Evolutionary conservation across 768 basidiomycete species (phyloP).

Genomic region (Auricularia heimuer): DNA sequence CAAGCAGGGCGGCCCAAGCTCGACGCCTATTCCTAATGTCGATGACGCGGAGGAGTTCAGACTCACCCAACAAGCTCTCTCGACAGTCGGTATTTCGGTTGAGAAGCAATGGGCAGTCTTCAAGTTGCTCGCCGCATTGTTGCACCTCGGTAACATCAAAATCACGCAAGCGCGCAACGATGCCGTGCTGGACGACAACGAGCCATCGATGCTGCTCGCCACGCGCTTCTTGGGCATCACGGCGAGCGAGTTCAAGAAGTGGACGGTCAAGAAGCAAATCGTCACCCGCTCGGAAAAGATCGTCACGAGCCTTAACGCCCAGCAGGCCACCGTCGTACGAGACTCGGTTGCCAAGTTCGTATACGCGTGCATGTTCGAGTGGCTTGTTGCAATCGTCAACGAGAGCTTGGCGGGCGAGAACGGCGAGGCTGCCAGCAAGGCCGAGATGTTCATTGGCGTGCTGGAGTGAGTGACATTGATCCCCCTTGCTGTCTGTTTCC

Average conservation of each 20-base stretch:
- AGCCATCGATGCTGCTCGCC: slow-evolving; percentile 67
- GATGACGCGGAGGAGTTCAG: slow-evolving; percentile 96
- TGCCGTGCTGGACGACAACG: slow-evolving; percentile 73
- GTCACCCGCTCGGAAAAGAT: slow-evolving; percentile 93
- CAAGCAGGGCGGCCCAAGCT: slow-evolving; percentile 83
- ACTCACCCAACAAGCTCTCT: slow-evolving; percentile 85
- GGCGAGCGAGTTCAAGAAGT: slow-evolving; percentile 91
- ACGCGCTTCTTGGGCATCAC: slow-evolving; percentile 88
- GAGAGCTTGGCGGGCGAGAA: slow-evolving; percentile 94
- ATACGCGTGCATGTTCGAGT: slow-evolving; percentile 97
- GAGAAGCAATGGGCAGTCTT: slow-evolving; percentile 99
- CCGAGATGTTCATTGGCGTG: slow-evolving; percentile 99
- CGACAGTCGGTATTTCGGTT: slow-evolving; percentile 93
- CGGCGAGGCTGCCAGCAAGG: slow-evolving; percentile 78
- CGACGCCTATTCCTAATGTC: slow-evolving; percentile 81
- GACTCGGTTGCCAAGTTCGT: slow-evolving; percentile 98
- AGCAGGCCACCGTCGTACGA: slow-evolving; percentile 87
- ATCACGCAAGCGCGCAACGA: slow-evolving; percentile 74
- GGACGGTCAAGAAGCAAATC: slow-evolving; percentile 98
- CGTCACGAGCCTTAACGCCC: slow-evolving; percentile 70
- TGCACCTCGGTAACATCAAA: slow-evolving; percentile 98
- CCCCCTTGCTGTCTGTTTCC: not conserved
- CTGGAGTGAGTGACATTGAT: slow-evolving; percentile 24
- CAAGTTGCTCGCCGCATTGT: slow-evolving; percentile 79
- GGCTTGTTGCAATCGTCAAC: slow-evolving; percentile 95